Evolutionary conservation across 2,329 filamentous ascomycete genomes (phyloP), one percentile per base, ranked within the genome.

Genomic region (Teratosphaeria viscida): DNA sequence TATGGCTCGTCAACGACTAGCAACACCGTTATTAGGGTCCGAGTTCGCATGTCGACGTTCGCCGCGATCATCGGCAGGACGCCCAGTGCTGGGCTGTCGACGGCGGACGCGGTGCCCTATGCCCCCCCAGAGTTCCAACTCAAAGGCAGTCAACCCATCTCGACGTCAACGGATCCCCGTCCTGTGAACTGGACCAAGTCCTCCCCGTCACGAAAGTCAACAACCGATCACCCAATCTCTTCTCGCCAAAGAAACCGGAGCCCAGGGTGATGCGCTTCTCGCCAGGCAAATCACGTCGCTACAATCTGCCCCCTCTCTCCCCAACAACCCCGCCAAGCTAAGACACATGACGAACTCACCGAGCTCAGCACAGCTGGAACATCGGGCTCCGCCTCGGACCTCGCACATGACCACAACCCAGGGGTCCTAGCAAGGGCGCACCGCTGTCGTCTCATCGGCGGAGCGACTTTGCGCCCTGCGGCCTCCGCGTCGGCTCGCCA

Each of bases 401-500:
- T 70, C 7, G 59, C 61, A 3, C 39, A 39, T 11, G 55, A 63
- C 32, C 19, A 19, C 19, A 19, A 19, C 19, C 19, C 19, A 19
- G 67, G 70, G 2, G 57, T 70, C 43, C 64, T 71, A 12, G 67
- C 66, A 2, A 19, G 19, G 66, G 66, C 35, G 64, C 58, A 5
- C 55, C 57, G 4, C 62, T 66, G 0, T 63, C 67, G 16, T 70
- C 23, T 69, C 61, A 68, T 70, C 35, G 68, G 64, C 47, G 70
- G 69, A 26, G 68, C 19, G 19, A 19, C 19, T 19, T 19, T 19
- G 19, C 19, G 19, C 19, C 19, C 19, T 19, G 19, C 19, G 19
- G 76, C 62, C 60, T 76, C 47, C 66, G 73, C 19, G 65, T 76
- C 34, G 73, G 73, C 23, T 23, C 23, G 23, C 72, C 1, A 73